Evolutionary conservation across 768 basidiomycete genomes (phyloP).

Genomic region (Clavulina sp.): DNA sequence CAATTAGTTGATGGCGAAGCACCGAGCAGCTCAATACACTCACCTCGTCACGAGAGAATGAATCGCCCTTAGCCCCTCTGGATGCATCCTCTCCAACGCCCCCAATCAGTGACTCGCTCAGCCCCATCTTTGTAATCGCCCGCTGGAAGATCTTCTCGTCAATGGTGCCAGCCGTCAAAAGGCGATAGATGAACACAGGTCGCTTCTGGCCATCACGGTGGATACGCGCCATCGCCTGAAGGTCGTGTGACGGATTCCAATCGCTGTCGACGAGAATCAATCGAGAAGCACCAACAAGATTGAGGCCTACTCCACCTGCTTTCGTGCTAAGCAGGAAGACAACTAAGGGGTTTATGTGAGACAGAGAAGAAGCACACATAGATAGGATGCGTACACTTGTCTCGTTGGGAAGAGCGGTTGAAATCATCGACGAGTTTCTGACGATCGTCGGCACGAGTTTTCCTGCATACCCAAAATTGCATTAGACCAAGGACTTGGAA

Average conservation of each 20-base stretch:
- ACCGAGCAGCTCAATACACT: slow-evolving; percentile 16
- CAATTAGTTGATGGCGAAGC: slow-evolving; percentile 5
- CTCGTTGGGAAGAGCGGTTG: slow-evolving; percentile 57
- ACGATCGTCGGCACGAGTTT: slow-evolving; percentile 32
- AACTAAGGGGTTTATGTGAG: slow-evolving; percentile 27
- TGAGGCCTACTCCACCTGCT: slow-evolving; percentile 88
- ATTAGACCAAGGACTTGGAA: not conserved
- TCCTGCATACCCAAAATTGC: slow-evolving; percentile 1
- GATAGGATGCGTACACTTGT: too few relatives aligned
- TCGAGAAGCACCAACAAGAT: slow-evolving; percentile 79
- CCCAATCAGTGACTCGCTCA: slow-evolving; percentile 39
- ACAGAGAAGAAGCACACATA: slow-evolving; percentile 15
- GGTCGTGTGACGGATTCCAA: slow-evolving; percentile 87
- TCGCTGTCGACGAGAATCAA: slow-evolving; percentile 63
- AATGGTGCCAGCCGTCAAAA: slow-evolving; percentile 75
- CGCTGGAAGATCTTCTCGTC: slow-evolving; percentile 92
- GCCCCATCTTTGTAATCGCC: slow-evolving; percentile 82
- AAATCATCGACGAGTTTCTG: slow-evolving; percentile 80
- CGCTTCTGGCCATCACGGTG: slow-evolving; percentile 93
- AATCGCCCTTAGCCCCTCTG: slow-evolving; percentile 55
- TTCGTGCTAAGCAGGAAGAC: slow-evolving; percentile 88
- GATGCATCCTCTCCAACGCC: slow-evolving; percentile 18
- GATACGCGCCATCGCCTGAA: slow-evolving; percentile 95
- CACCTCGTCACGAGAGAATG: slow-evolving; percentile 76
- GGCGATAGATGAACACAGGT: slow-evolving; percentile 76